Conservation (phyloP, 352 stramenopile genomes). For the Thalassiosira sp. region DNA sequence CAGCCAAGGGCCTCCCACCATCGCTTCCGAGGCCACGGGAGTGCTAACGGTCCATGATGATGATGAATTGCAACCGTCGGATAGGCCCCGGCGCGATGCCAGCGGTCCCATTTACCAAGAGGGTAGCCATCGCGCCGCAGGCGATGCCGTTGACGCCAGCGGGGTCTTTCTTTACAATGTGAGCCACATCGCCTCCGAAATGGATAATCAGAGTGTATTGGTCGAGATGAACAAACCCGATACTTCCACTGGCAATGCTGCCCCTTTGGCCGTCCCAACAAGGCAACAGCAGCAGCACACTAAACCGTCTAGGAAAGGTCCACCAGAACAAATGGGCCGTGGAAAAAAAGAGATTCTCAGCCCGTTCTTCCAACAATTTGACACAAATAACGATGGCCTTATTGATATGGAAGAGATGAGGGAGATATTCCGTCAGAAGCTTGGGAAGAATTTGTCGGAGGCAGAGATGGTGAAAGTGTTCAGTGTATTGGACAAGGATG, state of each 20-base stretch:
- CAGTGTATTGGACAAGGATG: slow-evolving; percentile 17
- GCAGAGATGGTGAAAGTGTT: slow-evolving; percentile 10
- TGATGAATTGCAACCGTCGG: background rate
- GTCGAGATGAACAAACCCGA: background rate
- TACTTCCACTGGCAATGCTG: background rate
- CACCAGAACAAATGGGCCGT: no score
- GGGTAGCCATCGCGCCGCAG: background rate
- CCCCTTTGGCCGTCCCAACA: no score
- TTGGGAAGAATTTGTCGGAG: slow-evolving; percentile 10
- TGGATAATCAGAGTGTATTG: background rate
- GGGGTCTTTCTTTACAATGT: background rate
- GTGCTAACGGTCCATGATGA: background rate
- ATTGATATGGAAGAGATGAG: slow-evolving; percentile 24
- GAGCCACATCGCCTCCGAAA: background rate
- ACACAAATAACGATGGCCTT: slow-evolving; percentile 11
- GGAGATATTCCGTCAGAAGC: slow-evolving; percentile 21
- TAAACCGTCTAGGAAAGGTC: no score
- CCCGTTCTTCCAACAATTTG: slow-evolving; percentile 16
- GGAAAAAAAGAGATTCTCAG: no score
- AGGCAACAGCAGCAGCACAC: no score
- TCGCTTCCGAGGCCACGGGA: background rate
- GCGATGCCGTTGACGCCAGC: background rate
- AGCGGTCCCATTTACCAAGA: background rate
- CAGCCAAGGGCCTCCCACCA: background rate
- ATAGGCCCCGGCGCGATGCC: background rate